Conservation (phyloP, 176 grass and related monocot species). For the Phoenix roebelenii region DNA sequence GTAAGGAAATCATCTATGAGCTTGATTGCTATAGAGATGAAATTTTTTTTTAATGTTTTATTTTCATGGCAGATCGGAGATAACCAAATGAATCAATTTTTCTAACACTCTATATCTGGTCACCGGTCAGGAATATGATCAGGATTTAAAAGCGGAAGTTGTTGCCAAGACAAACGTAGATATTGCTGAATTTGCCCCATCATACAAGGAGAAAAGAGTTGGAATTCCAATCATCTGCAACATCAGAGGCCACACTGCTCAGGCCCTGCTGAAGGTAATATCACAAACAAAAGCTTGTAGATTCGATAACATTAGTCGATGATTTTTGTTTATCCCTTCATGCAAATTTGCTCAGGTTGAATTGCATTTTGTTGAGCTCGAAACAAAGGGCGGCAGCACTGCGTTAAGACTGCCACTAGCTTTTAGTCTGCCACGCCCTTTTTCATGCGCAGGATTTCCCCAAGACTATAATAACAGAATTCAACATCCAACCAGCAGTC, state of each 20-base stretch:
- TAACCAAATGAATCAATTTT: no score
- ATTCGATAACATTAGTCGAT: background rate
- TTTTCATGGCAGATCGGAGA: background rate
- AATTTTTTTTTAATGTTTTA: background rate
- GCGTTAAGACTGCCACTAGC: conserved; percentile 14
- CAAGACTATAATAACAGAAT: background rate
- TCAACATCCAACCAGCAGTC: conserved; percentile 3
- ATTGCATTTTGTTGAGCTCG: conserved; percentile 14
- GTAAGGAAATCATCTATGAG: conserved; percentile 14
- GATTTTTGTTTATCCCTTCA: background rate
- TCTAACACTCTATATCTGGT: no score
- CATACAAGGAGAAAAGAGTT: conserved; percentile 5
- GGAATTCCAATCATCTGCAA: conserved; percentile 23
- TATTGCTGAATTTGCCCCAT: conserved; percentile 17
- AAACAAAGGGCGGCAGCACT: background rate
- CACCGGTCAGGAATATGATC: conserved; percentile 12
- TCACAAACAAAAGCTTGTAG: background rate
- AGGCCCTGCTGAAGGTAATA: conserved; percentile 27
- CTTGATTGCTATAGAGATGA: background rate
- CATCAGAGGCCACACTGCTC: conserved; percentile 12
- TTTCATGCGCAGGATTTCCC: conserved; percentile 3
- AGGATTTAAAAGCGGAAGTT: background rate
- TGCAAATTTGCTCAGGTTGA: conserved; percentile 11
- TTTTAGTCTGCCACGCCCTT: conserved; percentile 6
- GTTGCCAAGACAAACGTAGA: conserved; percentile 19